phyloP scores from a whole-genome alignment of 257 asterid genomes.

The Striga asiatica region DNA sequence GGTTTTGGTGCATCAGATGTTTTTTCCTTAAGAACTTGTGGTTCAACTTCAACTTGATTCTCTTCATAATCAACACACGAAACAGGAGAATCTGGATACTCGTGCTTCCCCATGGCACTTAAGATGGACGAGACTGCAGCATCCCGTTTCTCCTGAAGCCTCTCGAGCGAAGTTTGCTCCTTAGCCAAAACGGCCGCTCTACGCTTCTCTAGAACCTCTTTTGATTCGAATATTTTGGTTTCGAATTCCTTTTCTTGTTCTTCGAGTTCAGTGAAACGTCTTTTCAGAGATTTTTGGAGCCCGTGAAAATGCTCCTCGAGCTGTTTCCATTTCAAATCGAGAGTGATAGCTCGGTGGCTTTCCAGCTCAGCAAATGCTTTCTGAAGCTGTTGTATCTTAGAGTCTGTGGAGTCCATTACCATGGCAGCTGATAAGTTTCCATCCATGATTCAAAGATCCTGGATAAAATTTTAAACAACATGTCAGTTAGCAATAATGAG shows the following conservation, averaged over 20 bases:
- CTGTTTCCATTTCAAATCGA: slow-evolving; percentile 76
- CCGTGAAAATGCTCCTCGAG: slow-evolving; percentile 83
- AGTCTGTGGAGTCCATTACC: slow-evolving; percentile 53
- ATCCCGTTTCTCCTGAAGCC: slow-evolving; percentile 80
- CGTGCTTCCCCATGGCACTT: slow-evolving; percentile 38
- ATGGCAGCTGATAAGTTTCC: slow-evolving; percentile 39
- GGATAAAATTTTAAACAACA: background rate
- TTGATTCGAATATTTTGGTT: slow-evolving; percentile 42
- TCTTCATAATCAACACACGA: slow-evolving; percentile 21
- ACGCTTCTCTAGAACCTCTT: slow-evolving; percentile 50
- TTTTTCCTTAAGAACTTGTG: slow-evolving; percentile 16
- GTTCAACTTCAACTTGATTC: slow-evolving; percentile 27
- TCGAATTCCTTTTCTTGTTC: slow-evolving; percentile 75
- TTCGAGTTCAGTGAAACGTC: slow-evolving; percentile 77
- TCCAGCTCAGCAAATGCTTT: slow-evolving; percentile 86
- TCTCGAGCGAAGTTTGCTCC: slow-evolving; percentile 62
- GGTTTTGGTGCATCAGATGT: too few relatives aligned
- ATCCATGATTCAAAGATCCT: slow-evolving; percentile 46
- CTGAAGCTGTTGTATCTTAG: slow-evolving; percentile 70
- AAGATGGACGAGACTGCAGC: slow-evolving; percentile 63
- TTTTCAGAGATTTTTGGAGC: slow-evolving; percentile 76
- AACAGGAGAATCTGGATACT: slow-evolving; percentile 27
- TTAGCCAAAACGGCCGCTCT: slow-evolving; percentile 47
- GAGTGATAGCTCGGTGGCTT: slow-evolving; percentile 70
- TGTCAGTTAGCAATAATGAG: too few relatives aligned